Conservation (phyloP, 164 flowering plant species). For the Tinospora cordifolia region DNA sequence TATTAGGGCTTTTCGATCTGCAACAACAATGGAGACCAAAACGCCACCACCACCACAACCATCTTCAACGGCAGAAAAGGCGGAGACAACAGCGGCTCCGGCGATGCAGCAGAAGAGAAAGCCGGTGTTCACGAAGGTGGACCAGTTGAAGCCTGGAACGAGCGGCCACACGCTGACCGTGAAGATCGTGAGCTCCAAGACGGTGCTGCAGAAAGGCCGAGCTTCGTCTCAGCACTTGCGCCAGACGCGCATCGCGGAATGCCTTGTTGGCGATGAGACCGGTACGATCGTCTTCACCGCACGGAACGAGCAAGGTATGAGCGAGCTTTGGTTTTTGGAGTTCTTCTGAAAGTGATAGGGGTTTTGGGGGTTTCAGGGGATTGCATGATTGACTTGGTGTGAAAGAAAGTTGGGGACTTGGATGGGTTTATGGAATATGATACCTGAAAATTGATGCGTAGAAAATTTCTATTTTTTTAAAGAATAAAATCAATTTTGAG, state of each 20-base stretch:
- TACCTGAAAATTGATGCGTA: not conserved
- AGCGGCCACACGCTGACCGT: slow-evolving; percentile 48
- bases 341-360: slow-evolving; percentile 4
- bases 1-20: not conserved
- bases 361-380: not conserved
- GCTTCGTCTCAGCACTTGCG: slow-evolving; percentile 29
- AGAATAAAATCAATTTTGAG: not conserved
- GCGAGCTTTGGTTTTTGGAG: not conserved
- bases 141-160: slow-evolving; percentile 54
- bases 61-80: no score
- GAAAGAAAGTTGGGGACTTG: not conserved
- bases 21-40: not conserved
- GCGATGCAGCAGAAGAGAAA: slow-evolving; percentile 28
- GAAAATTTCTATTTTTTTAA: not conserved
- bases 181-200: slow-evolving; percentile 47
- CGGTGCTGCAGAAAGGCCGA: slow-evolving; percentile 46
- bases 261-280: slow-evolving; percentile 57
- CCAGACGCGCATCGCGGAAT: slow-evolving; percentile 46
- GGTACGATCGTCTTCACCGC: slow-evolving; percentile 53
- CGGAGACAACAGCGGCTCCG: not conserved
- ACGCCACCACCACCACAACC: not conserved
- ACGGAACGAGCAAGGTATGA: slow-evolving; percentile 50
- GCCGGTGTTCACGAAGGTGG: slow-evolving; percentile 50
- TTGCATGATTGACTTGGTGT: not conserved
- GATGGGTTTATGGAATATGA: not conserved